These are phyloP conservation scores for Glonium stellatum DNA, from an alignment of 495 filamentous ascomycete genomes.

Conservation along the genomic window DNA sequence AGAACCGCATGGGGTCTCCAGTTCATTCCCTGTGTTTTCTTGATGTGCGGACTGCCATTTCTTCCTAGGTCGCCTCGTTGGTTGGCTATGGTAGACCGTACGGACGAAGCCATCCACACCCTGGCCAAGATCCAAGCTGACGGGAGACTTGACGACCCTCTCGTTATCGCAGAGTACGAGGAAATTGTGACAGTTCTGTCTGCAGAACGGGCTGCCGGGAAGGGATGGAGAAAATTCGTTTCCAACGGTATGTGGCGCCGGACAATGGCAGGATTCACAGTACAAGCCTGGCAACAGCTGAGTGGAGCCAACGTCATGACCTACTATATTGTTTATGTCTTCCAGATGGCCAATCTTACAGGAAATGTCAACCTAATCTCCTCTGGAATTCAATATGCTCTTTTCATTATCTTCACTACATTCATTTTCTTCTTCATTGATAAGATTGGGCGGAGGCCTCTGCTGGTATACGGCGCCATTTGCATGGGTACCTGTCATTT, in stretches of 20 bases:
- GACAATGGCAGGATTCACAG: slow-evolving; percentile 60
- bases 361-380: slow-evolving; percentile 62
- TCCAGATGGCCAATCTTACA: slow-evolving; percentile 57
- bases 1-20: slow-evolving; percentile 68
- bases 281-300: slow-evolving; percentile 67
- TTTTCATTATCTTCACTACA: slow-evolving; percentile 65
- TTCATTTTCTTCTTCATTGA: slow-evolving; percentile 68
- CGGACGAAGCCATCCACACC: slow-evolving; percentile 58
- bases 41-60: slow-evolving; percentile 61
- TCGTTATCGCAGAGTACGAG: slow-evolving; percentile 65
- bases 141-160: slow-evolving; percentile 57
- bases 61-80: slow-evolving; percentile 66
- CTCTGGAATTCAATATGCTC: slow-evolving; percentile 65
- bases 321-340: slow-evolving; percentile 68
- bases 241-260: slow-evolving; percentile 63
- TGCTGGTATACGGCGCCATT: slow-evolving; percentile 63
- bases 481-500: slow-evolving; percentile 66
- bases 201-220: slow-evolving; percentile 48
- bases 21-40: slow-evolving; percentile 57
- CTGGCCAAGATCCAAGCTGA: slow-evolving; percentile 64
- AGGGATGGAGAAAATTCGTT: slow-evolving; percentile 55
- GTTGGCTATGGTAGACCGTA: slow-evolving; percentile 62
- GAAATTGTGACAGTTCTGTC: slow-evolving; percentile 57
- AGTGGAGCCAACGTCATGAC: slow-evolving; percentile 53
- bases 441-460: slow-evolving; percentile 60